Conservation (phyloP, 148 eudicot species). For the Camellia japonica region DNA sequence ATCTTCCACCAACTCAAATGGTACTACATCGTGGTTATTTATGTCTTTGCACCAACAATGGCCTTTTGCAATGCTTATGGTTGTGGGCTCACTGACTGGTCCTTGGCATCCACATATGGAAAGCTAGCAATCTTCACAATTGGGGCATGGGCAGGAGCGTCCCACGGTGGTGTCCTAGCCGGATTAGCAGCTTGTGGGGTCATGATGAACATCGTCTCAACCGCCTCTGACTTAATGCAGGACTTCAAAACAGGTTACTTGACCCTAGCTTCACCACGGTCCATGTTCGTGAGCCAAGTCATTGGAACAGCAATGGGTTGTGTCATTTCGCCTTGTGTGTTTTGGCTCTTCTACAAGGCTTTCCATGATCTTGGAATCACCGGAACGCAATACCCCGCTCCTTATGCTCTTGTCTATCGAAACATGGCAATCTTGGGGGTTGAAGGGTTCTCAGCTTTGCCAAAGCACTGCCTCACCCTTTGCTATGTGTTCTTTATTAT, state of each 20-base stretch:
- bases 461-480: conserved; percentile 45
- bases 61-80: conserved; percentile 94
- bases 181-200: conserved; percentile 88
- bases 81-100: conserved; percentile 84
- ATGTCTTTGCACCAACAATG: conserved; percentile 60
- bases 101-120: conserved; percentile 77
- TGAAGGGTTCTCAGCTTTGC: conserved; percentile 50
- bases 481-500: conserved; percentile 42
- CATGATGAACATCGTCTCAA: conserved; percentile 76
- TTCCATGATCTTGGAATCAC: conserved; percentile 41
- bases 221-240: conserved; percentile 69
- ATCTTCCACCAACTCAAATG: conserved; percentile 73
- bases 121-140: conserved; percentile 66
- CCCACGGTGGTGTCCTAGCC: conserved; percentile 62
- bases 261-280: conserved; percentile 59
- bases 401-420: conserved; percentile 38
- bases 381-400: conserved; percentile 30
- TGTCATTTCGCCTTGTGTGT: conserved; percentile 54
- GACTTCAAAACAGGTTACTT: conserved; percentile 78
- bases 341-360: conserved; percentile 61
- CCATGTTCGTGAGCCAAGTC: conserved; percentile 66
- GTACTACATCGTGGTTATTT: conserved; percentile 67
- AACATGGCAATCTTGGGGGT: conserved; percentile 55
- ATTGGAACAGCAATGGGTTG: conserved; percentile 68
- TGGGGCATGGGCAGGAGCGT: conserved; percentile 79